Evolutionary conservation across 768 basidiomycete genomes (phyloP).

Genomic region (Dendrothele bispora): DNA sequence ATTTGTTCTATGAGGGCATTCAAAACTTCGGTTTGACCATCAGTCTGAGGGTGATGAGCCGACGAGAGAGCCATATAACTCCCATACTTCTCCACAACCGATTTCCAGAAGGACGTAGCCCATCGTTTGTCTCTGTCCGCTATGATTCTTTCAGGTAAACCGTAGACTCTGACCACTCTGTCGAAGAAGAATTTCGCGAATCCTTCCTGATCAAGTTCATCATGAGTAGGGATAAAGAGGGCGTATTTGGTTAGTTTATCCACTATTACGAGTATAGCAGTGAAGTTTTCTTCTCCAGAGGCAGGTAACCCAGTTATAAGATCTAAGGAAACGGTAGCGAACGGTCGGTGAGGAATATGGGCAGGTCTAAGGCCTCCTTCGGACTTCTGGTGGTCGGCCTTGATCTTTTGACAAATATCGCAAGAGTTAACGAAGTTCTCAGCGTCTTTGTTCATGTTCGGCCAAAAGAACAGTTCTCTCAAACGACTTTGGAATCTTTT

Average conservation of each 20-base stretch:
- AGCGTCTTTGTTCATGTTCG: conserved; percentile 10
- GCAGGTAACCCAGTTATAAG: conserved; percentile 21
- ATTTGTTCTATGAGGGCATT: conserved; percentile 28
- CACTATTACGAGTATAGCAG: conserved; percentile 18
- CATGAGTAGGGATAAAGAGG: too few species aligned
- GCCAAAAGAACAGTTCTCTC: conserved; percentile 8
- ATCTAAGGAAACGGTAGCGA: too few species aligned
- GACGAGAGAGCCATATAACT: conserved; percentile 23
- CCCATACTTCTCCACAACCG: conserved; percentile 16
- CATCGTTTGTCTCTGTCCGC: conserved; percentile 17
- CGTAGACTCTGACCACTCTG: conserved; percentile 17
- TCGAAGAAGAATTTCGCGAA: conserved; percentile 23
- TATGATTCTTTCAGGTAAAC: conserved; percentile 19
- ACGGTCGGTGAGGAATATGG: conserved; percentile 18
- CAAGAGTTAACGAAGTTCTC: conserved; percentile 12
- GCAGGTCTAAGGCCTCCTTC: conserved; percentile 18
- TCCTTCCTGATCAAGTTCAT: conserved; percentile 17
- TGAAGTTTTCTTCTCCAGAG: conserved; percentile 13
- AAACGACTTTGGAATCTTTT: conserved; percentile 11
- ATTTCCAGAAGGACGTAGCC: conserved; percentile 25
- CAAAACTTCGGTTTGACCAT: conserved; percentile 32
- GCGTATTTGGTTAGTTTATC: too few species aligned
- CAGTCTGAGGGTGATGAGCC: conserved; percentile 35
- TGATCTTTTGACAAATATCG: conserved; percentile 25
- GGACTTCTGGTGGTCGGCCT: conserved; percentile 10